These are phyloP conservation scores for Besnoitia besnoiti DNA, from an alignment of 169 alveolate species.

Conservation along the genomic window DNA sequence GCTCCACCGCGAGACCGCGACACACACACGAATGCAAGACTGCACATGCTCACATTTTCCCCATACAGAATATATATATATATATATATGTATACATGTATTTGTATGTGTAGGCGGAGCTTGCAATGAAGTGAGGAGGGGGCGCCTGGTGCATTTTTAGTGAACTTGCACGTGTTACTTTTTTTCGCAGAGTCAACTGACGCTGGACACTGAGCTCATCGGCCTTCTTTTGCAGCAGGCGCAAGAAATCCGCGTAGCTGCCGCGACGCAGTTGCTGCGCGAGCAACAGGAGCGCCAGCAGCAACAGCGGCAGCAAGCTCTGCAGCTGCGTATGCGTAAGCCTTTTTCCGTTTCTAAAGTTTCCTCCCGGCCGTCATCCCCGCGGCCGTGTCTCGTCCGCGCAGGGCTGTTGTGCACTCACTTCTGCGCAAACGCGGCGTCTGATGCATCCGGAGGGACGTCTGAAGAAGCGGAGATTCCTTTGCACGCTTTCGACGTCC, in stretches of 20 bases:
- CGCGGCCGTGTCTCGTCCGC: no score
- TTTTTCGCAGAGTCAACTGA: neutral
- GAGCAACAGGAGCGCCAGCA: slow-evolving; percentile 32
- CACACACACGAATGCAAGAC: neutral
- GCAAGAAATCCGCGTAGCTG: slow-evolving; percentile 3
- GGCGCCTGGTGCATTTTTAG: no score
- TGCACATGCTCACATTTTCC: neutral
- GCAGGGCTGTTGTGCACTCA: no score
- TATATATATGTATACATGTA: neutral
- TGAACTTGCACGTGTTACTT: neutral
- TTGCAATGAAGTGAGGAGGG: no score
- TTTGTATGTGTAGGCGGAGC: no score
- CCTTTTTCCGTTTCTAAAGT: no score
- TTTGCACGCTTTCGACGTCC: no score
- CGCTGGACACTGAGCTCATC: neutral
- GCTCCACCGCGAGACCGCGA: no score
- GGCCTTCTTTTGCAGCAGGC: slow-evolving; percentile 6
- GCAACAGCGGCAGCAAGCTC: slow-evolving; percentile 16
- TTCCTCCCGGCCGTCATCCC: no score
- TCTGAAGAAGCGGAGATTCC: no score
- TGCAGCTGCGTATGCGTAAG: slow-evolving; percentile 6
- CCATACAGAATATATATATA: neutral
- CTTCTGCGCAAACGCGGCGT: no score
- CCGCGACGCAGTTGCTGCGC: slow-evolving; percentile 21
- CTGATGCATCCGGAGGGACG: no score